Evolutionary conservation across 805 yeast species (phyloP).

Genomic region (Yamadazyma ubonensis): DNA sequence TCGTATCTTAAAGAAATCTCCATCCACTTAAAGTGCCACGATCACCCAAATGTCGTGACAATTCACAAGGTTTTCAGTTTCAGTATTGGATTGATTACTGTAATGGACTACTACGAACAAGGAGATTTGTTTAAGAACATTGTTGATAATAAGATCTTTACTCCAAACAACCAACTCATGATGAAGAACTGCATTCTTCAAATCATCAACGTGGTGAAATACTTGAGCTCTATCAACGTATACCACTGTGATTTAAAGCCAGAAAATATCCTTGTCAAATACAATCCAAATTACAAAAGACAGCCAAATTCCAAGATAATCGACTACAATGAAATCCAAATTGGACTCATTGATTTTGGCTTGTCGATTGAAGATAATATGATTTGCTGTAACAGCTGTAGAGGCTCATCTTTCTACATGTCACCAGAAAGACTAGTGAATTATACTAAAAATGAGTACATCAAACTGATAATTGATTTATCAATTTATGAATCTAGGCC

Average conservation of each 20-base stretch:
- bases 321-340: slow-evolving; percentile 49
- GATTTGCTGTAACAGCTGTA: slow-evolving; percentile 68
- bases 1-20: slow-evolving; percentile 62
- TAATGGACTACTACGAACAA: slow-evolving; percentile 83
- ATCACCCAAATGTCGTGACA: slow-evolving; percentile 74
- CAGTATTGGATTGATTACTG: slow-evolving; percentile 58
- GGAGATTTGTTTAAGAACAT: slow-evolving; percentile 88
- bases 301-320: slow-evolving; percentile 18
- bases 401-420: slow-evolving; percentile 91
- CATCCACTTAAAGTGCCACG: slow-evolving; percentile 70
- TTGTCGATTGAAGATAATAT: slow-evolving; percentile 63
- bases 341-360: slow-evolving; percentile 85
- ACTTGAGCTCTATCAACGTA: slow-evolving; percentile 30
- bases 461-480: slow-evolving; percentile 30
- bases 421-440: slow-evolving; percentile 78
- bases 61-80: slow-evolving; percentile 72
- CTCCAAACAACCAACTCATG: slow-evolving; percentile 41
- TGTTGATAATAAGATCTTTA: slow-evolving; percentile 67
- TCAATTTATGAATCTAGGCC: slow-evolving; percentile 22
- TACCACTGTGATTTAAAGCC: slow-evolving; percentile 46
- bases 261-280: slow-evolving; percentile 46
- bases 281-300: slow-evolving; percentile 27
- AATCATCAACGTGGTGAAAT: slow-evolving; percentile 36
- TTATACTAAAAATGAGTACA: slow-evolving; percentile 31
- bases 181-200: slow-evolving; percentile 45